Conservation (phyloP, 2,329 filamentous ascomycete species). For the Fusarium chuoi region DNA sequence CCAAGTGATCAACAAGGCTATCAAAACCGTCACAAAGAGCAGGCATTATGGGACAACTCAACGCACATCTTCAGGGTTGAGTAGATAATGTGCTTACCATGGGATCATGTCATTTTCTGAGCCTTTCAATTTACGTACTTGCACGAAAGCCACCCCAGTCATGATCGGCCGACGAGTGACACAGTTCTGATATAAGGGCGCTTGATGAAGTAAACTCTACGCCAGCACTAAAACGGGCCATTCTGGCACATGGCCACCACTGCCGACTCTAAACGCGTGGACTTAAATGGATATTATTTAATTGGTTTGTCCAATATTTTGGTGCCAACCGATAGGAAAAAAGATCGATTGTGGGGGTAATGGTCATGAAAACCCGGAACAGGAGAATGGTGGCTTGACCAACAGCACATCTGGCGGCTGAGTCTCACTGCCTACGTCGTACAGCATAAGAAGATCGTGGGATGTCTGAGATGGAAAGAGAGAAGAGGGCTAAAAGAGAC, state of each 20-base stretch:
- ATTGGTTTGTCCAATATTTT: constrained; percentile 19
- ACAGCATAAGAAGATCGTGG: not conserved
- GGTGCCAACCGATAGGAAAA: not conserved
- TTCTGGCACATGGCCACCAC: not conserved
- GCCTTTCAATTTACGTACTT: not conserved
- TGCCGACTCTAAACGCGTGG: not conserved
- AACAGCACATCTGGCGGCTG: not conserved
- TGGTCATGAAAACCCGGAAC: constrained; percentile 11
- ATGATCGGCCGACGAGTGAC: not conserved
- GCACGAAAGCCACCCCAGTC: not conserved
- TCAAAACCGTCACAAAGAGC: not conserved
- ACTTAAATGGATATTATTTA: not conserved
- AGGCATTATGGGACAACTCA: not conserved
- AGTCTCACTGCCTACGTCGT: not conserved
- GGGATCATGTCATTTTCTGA: not conserved
- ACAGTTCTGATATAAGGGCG: not conserved
- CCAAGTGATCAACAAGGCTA: constrained; percentile 8
- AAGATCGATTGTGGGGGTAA: constrained; percentile 14
- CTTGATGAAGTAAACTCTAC: constrained; percentile 4
- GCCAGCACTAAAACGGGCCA: not conserved
- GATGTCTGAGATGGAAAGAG: not conserved
- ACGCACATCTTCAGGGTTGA: not conserved
- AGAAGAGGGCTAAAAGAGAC: constrained; percentile 19
- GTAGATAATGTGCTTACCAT: not conserved
- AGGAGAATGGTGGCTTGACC: constrained; percentile 9